Evolutionary conservation across 2,329 filamentous ascomycete genomes (phyloP), one percentile per base, ranked within the genome.

Genomic region (Neoarthrinium moseri): DNA sequence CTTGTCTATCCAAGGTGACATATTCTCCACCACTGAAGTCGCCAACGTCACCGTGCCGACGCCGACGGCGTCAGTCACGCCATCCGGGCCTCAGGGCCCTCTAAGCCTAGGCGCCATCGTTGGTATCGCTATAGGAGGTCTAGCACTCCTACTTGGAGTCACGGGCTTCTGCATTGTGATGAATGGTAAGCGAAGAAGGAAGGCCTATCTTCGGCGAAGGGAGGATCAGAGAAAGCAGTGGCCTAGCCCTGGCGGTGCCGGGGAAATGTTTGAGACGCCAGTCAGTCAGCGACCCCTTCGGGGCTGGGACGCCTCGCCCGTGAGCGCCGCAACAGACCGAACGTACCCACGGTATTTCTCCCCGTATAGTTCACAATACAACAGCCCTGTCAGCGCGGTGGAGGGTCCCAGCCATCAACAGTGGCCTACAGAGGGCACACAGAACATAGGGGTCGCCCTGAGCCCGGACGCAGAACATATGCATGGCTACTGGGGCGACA

Each of bases 351-450:
- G 68, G 6, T 80, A 83, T 62, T 74, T 81, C 51, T 82, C 78
- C 4, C 81, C 81, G 0, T 84, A 84, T 56, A 72, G 69, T 17
- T 81, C 78, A 32, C 77, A 81, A 48, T 83, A 74, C 63, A 80
- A 69, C 60, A 83, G 78, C 55, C 81, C 81, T 1, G 69, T 80
- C 48, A 77, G 69, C 43, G 73, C 65, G 0, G 63, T 62, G 1
- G 72, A 74, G 15, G 27, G 58, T 15, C 46, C 54, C 2, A 55
- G 58, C 0, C 51, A 54, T 8, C 59, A 61, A 52, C 54, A 61
- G 13, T 74, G 71, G 72, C 72, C 69, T 8, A 35, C 37, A 1
- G 52, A 61, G 40, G 61, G 63, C 49, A 54, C 59, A 13, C 56
- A 61, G 42, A 65, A 64, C 12, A 72, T 75, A 24, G 73, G 73